Evolutionary conservation across 805 yeast genomes (phyloP), one percentile per base, ranked within the genome.

Genomic region (Yarrowia deformans): DNA sequence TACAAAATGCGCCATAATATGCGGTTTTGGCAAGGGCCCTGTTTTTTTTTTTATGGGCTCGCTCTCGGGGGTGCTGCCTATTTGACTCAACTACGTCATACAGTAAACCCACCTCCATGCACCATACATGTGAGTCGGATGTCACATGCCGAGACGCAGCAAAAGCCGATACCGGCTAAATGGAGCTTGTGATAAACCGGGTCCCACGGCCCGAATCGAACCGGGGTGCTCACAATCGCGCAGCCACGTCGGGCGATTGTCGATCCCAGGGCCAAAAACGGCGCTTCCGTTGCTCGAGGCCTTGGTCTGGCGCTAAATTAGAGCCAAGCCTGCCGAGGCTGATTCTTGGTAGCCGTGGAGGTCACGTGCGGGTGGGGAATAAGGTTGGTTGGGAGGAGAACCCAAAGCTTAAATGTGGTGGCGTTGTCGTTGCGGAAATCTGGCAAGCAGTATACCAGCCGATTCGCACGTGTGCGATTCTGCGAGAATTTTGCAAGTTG

Each of bases 111-210:
- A 48, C 34, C 60, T 32, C 13, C 37, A 29, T 48, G 16, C 52
- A 48, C 35, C 35, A 13, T n/a, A 23, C 52, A 48, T 48, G 52
- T 49, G 37, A 3, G n/a, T 40, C 48, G 63, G 63, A 56, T 40
- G 63, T 56, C 63, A 56, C 63, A 56, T 56, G 63, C 63, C 63
- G 63, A 56, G 46, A 40, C 63, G 35, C 61, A 39, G 63, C 48
- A 40, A 40, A 56, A 42, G 48, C 63, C 63, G 63, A 56, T 56
- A 29, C 23, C 63, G 63, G 63, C 23, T 16, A 32, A 32, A 49
- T 10, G 39, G 37, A 49, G 54, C 7, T 13, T 8, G 16, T 19
- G 13, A 10, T 10, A 45, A 10, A 23, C 2, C 29, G 29, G 5
- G 14, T 7, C 8, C 9, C 2, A 8, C 16, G 10, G 7, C 29